Evolutionary conservation across 2,329 filamentous ascomycete genomes (phyloP).

Genomic region (Monosporascus sp.): DNA sequence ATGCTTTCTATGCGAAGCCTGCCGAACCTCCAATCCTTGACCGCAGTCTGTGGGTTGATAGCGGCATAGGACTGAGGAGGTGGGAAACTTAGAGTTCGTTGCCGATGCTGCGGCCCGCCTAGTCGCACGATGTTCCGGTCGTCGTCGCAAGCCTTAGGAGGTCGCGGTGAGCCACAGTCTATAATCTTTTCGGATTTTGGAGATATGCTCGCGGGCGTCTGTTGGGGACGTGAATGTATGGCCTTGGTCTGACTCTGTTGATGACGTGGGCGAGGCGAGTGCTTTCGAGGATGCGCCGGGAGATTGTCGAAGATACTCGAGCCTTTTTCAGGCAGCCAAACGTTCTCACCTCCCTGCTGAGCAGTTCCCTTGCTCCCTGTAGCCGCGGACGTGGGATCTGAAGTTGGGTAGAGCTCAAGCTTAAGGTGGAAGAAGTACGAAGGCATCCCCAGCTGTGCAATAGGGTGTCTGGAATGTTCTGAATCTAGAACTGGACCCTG

Average conservation of each 20-base stretch:
- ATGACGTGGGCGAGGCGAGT: constrained; percentile 1
- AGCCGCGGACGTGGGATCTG: constrained; percentile 26
- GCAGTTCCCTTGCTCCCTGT: constrained; percentile 4
- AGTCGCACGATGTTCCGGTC: constrained; percentile 32
- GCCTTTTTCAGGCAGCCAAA: constrained; percentile 46
- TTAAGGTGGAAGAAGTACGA: constrained; percentile 62
- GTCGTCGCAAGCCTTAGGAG: constrained; percentile 22
- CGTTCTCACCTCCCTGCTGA: constrained; percentile 12
- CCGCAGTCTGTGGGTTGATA: constrained; percentile 43
- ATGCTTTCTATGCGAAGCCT: constrained; percentile 75
- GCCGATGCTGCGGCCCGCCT: constrained; percentile 32
- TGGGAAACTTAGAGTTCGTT: constrained; percentile 35
- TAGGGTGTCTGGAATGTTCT: constrained; percentile 1
- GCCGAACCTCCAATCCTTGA: constrained; percentile 75
- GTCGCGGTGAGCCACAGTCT: constrained; percentile 43
- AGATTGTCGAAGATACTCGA: constrained; percentile 51
- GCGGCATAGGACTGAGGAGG: constrained; percentile 38
- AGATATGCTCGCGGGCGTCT: constrained; percentile 9
- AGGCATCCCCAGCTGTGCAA: constrained; percentile 38
- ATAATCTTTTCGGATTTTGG: constrained; percentile 30
- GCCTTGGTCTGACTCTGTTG: constrained; percentile 1
- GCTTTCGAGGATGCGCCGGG: constrained; percentile 40
- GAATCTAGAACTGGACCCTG: too few relatives aligned
- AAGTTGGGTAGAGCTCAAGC: constrained; percentile 55
- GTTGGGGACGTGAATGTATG: constrained; percentile 5